A percentile compares a stretch with the other conserved stretches of the same genome.
Conservation (phyloP, 139 green algal genomes). For the Pedinophyceae sp. region DNA sequence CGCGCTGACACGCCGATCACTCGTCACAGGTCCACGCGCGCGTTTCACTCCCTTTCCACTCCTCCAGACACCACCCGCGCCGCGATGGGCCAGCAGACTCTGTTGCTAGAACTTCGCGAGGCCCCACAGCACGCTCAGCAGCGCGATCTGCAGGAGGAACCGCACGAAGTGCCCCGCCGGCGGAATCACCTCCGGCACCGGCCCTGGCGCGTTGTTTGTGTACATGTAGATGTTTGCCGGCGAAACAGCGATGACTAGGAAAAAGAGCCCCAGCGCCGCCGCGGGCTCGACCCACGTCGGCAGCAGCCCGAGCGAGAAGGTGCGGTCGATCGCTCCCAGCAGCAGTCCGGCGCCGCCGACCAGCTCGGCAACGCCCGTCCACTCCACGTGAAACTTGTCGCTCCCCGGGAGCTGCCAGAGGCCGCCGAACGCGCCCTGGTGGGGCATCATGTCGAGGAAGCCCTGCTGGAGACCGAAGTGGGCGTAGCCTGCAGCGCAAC, state of each 20-base stretch:
- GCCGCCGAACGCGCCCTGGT: constrained; percentile 21
- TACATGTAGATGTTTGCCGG: constrained; percentile 33
- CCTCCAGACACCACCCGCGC: no score
- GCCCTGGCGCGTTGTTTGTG: constrained; percentile 25
- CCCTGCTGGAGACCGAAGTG: no score
- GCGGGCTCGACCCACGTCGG: constrained; percentile 15
- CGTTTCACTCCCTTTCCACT: no score
- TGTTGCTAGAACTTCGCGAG: no score
- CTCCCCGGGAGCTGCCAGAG: constrained; percentile 24
- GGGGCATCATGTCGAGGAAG: not conserved
- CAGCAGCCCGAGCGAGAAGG: not conserved
- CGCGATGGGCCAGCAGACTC: no score
- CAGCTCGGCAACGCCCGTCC: constrained; percentile 30
- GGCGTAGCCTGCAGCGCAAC: no score
- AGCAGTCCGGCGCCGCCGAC: constrained; percentile 18
- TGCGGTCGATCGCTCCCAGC: constrained; percentile 7
- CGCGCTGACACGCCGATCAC: no score
- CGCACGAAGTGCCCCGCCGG: no score
- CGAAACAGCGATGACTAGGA: constrained; percentile 13
- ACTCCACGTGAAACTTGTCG: constrained; percentile 23
- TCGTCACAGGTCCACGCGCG: no score
- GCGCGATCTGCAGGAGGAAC: no score
- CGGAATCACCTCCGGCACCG: constrained; percentile 11
- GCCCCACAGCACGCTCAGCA: no score
- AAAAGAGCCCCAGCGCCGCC: constrained; percentile 13